Base-by-base conservation (phyloP, 202 grass and related monocot genomes). In the Elaeis oleifera region DNA sequence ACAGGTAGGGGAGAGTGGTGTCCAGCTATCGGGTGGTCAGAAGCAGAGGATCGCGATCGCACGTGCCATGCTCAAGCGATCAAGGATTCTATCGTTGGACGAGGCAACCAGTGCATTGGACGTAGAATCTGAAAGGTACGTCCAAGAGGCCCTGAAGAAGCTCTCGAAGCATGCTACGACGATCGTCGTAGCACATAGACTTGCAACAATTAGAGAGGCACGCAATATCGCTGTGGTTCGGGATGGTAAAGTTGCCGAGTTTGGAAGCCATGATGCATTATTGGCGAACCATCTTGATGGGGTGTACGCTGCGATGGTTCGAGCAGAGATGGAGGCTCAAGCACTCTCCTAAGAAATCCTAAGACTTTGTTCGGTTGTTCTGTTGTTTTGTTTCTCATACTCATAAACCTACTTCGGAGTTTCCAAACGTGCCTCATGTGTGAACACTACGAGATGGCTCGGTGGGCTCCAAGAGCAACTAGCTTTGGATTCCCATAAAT, bases 31-130 rank as follows among this genome's bases (percentile, higher is more conserved):
- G 5, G 79, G 79, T 0, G 82, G 87, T 0, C 87, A 90, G 52
- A 90, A 85, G 52, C 87, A 80, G 63, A 79, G 82, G 64, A 77
- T 80, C 2, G 87, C 82, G 0, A 90, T 90, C 4, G 87, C 79
- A 0, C 64, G 86, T 0, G 86, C 76, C 0, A 76, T 90, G 0
- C 56, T 85, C 0, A 90, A 90, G 64, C 76, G 54, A 68, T 76
- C 71, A 0, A 59, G 75, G 72, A 82, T 90, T 29, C 68, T 85
- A 22, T 58, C 80, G 0, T 31, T 77, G 16, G 82, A 85, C 31
- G 87, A 82, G 72, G 86, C 78, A 1, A 82, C 75, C 64, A 90
- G 86, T 26, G 82, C 82, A 16, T 49, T 85, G 49, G 82, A 90
- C 57, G 48, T 79, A 0, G 86, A 90, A 23, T 85, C 82, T 0